phyloP scores from a whole-genome alignment of 192 early-diverging fungal genomes.

The Coemansia javaensis region DNA sequence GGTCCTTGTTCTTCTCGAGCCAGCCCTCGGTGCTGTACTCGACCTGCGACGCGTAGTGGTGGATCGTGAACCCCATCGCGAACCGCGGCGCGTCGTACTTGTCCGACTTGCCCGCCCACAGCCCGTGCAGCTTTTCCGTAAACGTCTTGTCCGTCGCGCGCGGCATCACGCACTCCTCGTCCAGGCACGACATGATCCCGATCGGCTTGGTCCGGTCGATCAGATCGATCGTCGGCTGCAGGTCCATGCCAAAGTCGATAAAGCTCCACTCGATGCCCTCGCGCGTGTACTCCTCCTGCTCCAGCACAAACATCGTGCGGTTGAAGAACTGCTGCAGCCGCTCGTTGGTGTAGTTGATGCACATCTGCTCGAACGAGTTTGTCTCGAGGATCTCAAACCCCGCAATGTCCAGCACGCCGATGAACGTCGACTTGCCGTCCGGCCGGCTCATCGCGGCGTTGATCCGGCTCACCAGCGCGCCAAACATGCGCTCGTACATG shows the following conservation, averaged over 20 bases:
- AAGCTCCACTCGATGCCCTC: conserved; percentile 99
- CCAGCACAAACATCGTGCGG: conserved; percentile 98
- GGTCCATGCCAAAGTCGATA: conserved; percentile 94
- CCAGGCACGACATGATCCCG: conserved; percentile 91
- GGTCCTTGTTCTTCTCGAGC: conserved; percentile 99
- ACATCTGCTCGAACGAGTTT: conserved; percentile 98
- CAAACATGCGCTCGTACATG: conserved; percentile 96
- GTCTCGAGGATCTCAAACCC: conserved; percentile 98
- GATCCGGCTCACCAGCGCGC: conserved; percentile 81
- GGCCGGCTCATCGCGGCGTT: conserved; percentile 65
- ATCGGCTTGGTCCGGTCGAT: conserved; percentile 97
- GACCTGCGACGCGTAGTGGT: conserved; percentile 94
- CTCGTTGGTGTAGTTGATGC: conserved; percentile 99
- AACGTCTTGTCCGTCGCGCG: conserved; percentile 93
- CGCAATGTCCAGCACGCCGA: conserved; percentile 98
- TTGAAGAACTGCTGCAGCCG: conserved; percentile 99
- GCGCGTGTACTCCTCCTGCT: conserved; percentile 95
- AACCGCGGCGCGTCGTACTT: conserved; percentile 88
- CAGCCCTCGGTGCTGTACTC: conserved; percentile 88
- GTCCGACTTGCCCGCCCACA: conserved; percentile 82
- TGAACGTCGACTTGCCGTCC: conserved; percentile 74
- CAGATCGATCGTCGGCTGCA: conserved; percentile 97
- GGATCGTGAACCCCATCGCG: conserved; percentile 81
- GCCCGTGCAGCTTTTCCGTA: conserved; percentile 79
- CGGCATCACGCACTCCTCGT: conserved; percentile 99